Conservation (phyloP, 768 basidiomycete species). For the Crepidotus variabilis region DNA sequence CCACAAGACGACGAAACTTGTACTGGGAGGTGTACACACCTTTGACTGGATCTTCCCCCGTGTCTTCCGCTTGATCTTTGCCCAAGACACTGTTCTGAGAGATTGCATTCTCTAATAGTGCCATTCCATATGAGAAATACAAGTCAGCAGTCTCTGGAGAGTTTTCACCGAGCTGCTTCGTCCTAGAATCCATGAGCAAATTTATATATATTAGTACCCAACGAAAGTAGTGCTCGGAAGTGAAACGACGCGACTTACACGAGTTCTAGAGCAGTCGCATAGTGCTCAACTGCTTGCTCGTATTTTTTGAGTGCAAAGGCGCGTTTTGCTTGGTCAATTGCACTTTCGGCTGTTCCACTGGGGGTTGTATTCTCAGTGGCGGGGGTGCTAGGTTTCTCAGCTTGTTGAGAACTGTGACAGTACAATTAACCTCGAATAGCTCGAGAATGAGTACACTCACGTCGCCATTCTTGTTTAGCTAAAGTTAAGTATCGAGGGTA, state of each 20-base stretch:
- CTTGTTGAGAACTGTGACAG: conserved; percentile 10
- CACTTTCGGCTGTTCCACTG: conserved; percentile 43
- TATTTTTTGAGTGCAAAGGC: conserved; percentile 86
- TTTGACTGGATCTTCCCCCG: conserved; percentile 37
- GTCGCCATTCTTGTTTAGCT: too few relatives aligned
- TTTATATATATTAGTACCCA: conserved; percentile 3
- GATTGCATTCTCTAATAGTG: conserved; percentile 90
- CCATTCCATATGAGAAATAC: conserved; percentile 90
- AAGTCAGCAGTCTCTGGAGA: conserved; percentile 83
- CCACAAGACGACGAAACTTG: conserved; percentile 2
- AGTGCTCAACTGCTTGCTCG: conserved; percentile 81
- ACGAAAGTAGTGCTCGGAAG: background rate
- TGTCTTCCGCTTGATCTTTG: conserved; percentile 70
- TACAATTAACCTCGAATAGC: conserved; percentile 24
- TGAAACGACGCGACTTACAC: conserved; percentile 52
- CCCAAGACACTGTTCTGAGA: conserved; percentile 83
- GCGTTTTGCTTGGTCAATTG: conserved; percentile 79
- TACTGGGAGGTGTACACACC: conserved; percentile 13
- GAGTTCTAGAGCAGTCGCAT: conserved; percentile 80
- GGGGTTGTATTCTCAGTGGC: conserved; percentile 2
- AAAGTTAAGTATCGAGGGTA: too few relatives aligned
- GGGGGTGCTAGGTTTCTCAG: conserved; percentile 10
- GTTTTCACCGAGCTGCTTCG: conserved; percentile 72
- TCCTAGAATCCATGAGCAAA: conserved; percentile 37
- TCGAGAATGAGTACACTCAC: too few relatives aligned